phyloP scores from a whole-genome alignment of 2,329 filamentous ascomycete genomes.

The Pseudocercospora eumusae region DNA sequence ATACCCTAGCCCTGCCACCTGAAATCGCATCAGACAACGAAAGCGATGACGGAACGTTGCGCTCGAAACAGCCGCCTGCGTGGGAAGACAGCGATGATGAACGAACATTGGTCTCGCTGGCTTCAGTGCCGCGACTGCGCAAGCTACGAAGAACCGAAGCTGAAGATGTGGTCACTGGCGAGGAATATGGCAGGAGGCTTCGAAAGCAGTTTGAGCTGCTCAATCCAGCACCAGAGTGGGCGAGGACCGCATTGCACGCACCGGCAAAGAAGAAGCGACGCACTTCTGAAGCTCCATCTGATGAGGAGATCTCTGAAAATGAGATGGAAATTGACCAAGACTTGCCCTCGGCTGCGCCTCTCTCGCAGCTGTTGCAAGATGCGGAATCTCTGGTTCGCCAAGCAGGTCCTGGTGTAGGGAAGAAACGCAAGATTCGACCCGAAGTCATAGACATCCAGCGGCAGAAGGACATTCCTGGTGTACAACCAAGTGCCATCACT shows the following conservation, averaged over 20 bases:
- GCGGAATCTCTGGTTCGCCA: constrained; percentile 64
- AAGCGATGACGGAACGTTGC: constrained; percentile 43
- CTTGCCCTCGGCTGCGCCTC: constrained; percentile 67
- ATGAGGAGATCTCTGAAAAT: constrained; percentile 44
- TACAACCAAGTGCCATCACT: constrained; percentile 74
- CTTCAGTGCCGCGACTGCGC: constrained; percentile 70
- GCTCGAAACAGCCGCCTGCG: constrained; percentile 56
- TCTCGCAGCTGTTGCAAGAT: constrained; percentile 78
- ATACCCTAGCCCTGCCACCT: constrained; percentile 43
- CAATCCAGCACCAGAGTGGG: constrained; percentile 65
- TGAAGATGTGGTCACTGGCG: constrained; percentile 83
- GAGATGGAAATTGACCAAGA: constrained; percentile 61
- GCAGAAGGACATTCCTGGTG: constrained; percentile 78
- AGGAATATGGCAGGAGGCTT: constrained; percentile 79
- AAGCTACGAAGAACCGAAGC: constrained; percentile 79
- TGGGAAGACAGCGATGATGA: constrained; percentile 99
- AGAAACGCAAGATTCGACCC: constrained; percentile 73
- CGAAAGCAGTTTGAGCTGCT: constrained; percentile 68
- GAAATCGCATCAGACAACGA: constrained; percentile 46
- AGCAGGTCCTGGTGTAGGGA: constrained; percentile 50
- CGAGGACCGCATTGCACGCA: constrained; percentile 46
- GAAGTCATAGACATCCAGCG: constrained; percentile 89
- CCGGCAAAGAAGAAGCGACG: constrained; percentile 52
- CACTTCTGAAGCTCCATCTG: constrained; percentile 42
- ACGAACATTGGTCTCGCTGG: constrained; percentile 77